These are phyloP conservation scores for Lachancea meyersii DNA, from an alignment of 805 yeast genomes.

Conservation along the genomic window DNA sequence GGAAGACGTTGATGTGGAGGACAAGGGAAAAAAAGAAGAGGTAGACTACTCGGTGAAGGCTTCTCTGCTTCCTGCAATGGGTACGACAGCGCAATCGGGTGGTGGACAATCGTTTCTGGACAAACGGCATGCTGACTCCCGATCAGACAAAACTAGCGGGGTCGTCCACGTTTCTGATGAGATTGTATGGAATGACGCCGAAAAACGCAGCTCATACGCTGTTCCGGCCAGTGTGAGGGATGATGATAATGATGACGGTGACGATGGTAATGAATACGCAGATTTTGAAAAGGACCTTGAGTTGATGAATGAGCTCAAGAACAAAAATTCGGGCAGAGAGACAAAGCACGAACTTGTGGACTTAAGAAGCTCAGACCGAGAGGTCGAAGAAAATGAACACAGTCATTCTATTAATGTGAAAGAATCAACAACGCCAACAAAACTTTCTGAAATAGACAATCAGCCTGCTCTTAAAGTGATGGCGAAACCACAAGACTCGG, in stretches of 20 bases:
- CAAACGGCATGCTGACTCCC: slow-evolving; percentile 21
- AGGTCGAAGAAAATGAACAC: not conserved
- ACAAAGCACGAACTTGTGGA: slow-evolving; percentile 25
- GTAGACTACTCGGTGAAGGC: slow-evolving; percentile 39
- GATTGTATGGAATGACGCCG: slow-evolving; percentile 5
- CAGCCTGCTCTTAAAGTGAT: not conserved
- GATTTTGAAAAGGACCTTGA: slow-evolving; percentile 32
- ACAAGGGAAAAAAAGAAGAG: slow-evolving; percentile 17
- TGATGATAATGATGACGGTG: slow-evolving; percentile 13
- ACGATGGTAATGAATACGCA: slow-evolving; percentile 19
- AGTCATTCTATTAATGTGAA: not conserved
- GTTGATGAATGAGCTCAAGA: slow-evolving; percentile 36
- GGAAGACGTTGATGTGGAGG: slow-evolving; percentile 57
- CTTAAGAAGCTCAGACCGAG: slow-evolving; percentile 30
- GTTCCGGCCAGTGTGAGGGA: not conserved
- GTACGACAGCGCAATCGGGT: slow-evolving; percentile 12
- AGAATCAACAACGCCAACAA: not conserved
- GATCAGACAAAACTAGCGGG: slow-evolving; percentile 8
- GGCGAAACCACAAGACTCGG: not conserved
- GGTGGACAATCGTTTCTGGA: slow-evolving; percentile 32
- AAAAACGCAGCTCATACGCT: not conserved
- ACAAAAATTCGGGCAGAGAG: slow-evolving; percentile 40
- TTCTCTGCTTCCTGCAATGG: slow-evolving; percentile 34
- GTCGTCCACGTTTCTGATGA: slow-evolving; percentile 13
- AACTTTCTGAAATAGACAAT: not conserved